These are phyloP conservation scores for Scutellaria galericulata DNA, from an alignment of 257 asterid genomes.

Conservation along the genomic window DNA sequence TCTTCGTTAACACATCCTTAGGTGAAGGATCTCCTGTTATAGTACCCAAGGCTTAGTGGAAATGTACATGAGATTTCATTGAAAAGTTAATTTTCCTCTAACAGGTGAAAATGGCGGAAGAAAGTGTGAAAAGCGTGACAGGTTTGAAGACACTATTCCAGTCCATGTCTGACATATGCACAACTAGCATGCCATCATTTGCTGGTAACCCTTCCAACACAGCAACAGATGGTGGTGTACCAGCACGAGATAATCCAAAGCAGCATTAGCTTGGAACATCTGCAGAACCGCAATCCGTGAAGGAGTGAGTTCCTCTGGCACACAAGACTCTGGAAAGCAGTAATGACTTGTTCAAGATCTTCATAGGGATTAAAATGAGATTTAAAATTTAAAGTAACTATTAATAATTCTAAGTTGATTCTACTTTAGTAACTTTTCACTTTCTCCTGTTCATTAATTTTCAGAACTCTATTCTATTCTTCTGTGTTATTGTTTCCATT, in stretches of 20 bases:
- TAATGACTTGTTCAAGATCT: background rate
- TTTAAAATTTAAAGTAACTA: background rate
- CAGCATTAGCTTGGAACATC: constrained; percentile 76
- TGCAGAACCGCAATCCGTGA: constrained; percentile 43
- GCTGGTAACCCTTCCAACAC: constrained; percentile 63
- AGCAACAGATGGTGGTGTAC: constrained; percentile 69
- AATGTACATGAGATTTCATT: background rate
- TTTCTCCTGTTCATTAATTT: no score
- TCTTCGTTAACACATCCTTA: background rate
- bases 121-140: constrained; percentile 82
- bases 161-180: constrained; percentile 7
- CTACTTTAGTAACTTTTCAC: no score
- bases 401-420: background rate
- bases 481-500: no score
- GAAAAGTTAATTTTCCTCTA: constrained; percentile 1
- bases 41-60: background rate
- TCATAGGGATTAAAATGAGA: background rate
- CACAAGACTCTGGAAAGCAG: constrained; percentile 30
- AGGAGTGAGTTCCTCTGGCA: constrained; percentile 45
- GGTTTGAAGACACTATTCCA: constrained; percentile 73
- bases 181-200: constrained; percentile 58
- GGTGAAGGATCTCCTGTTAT: background rate
- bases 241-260: constrained; percentile 61
- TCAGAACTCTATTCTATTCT: no score
- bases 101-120: constrained; percentile 98